Conservation (phyloP, 805 yeast genomes). For the Zygosaccharomyces rouxii region DNA sequence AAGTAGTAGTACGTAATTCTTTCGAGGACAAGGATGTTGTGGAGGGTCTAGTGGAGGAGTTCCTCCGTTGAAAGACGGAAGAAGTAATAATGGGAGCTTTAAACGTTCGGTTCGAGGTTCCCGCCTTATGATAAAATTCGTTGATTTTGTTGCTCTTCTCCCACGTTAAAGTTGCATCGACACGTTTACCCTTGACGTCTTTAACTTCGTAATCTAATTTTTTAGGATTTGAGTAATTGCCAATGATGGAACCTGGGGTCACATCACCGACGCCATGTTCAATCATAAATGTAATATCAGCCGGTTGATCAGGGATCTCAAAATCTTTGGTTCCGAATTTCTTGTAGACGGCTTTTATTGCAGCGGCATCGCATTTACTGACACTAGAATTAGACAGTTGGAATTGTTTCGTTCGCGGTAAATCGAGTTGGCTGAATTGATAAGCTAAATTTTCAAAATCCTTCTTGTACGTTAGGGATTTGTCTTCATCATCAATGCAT, state of each 20-base stretch:
- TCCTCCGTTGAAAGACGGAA: constrained; percentile 6
- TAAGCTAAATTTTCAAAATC: constrained; percentile 51
- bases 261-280: constrained; percentile 45
- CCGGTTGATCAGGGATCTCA: constrained; percentile 46
- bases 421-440: constrained; percentile 37
- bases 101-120: constrained; percentile 12
- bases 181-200: constrained; percentile 34
- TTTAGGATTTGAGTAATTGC: constrained; percentile 37
- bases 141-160: constrained; percentile 36
- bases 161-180: constrained; percentile 37
- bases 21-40: not conserved
- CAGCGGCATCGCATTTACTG: constrained; percentile 40
- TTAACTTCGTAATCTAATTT: constrained; percentile 40
- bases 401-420: constrained; percentile 39
- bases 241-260: constrained; percentile 43
- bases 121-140: constrained; percentile 21
- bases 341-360: constrained; percentile 37
- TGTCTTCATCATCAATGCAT: constrained; percentile 41
- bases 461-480: constrained; percentile 38
- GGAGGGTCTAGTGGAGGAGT: constrained; percentile 1
- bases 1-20: not conserved
- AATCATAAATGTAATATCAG: constrained; percentile 41
- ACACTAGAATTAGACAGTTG: constrained; percentile 33
- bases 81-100: constrained; percentile 11
- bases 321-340: constrained; percentile 44